phyloP scores from a whole-genome alignment of 177 flowering plant genomes.

The Telopea speciosissima region DNA sequence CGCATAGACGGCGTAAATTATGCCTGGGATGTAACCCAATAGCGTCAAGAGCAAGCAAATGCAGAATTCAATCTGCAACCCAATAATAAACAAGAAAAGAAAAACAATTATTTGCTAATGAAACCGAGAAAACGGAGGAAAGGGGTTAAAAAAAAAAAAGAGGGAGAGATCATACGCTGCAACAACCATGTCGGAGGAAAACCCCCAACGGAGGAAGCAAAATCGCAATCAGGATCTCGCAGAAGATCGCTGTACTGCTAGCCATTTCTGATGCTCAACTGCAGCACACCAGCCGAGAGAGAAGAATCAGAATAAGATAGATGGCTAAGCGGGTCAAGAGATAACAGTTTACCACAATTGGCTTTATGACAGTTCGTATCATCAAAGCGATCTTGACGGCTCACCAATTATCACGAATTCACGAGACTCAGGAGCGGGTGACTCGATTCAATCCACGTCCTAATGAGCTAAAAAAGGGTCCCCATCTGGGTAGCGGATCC shows the following conservation, averaged over 20 bases:
- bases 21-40: constrained; percentile 21
- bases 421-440: too few species aligned
- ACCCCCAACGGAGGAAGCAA: constrained; percentile 35
- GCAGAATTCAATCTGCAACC: constrained; percentile 22
- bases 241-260: constrained; percentile 18
- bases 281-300: neutral
- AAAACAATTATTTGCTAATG: neutral
- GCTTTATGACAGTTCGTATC: too few species aligned
- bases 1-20: constrained; percentile 20
- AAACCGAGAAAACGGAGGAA: neutral
- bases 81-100: neutral
- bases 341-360: too few species aligned
- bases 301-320: neutral
- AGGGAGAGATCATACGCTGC: constrained; percentile 15
- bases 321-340: too few species aligned
- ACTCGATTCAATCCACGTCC: too few species aligned
- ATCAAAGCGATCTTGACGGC: too few species aligned
- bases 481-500: too few species aligned
- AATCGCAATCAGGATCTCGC: constrained; percentile 33
- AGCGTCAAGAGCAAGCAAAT: constrained; percentile 17
- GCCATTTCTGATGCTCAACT: constrained; percentile 2
- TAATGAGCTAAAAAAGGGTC: too few species aligned
- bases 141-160: neutral
- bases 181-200: constrained; percentile 32
- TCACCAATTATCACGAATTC: too few species aligned